A percentile compares a stretch with the other conserved stretches of the same genome.
These are phyloP conservation scores for Sonneratia alba DNA, from an alignment of 345 rosid genomes.

Conservation along the genomic window DNA sequence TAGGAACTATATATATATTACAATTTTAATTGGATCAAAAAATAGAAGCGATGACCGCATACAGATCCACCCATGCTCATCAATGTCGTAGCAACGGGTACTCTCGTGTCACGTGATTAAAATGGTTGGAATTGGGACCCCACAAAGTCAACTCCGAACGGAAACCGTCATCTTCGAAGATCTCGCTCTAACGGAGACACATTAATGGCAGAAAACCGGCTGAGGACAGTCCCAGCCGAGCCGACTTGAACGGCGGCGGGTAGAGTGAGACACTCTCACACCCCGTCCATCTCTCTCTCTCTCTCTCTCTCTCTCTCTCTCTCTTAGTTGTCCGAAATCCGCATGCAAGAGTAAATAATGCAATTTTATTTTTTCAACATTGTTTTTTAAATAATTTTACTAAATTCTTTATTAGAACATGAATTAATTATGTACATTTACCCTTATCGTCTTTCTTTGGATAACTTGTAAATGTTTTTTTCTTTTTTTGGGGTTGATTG, in stretches of 20 bases:
- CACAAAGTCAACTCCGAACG: slow-evolving; percentile 1
- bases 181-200: background rate
- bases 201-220: background rate
- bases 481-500: no score
- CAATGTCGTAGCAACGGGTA: background rate
- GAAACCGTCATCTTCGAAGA: background rate
- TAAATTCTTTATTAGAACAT: no score
- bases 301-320: background rate
- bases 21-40: no score
- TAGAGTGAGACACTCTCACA: background rate
- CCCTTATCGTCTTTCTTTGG: no score
- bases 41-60: no score
- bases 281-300: background rate
- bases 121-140: background rate
- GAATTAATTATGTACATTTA: no score
- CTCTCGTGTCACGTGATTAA: background rate
- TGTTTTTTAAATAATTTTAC: background rate
- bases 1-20: no score
- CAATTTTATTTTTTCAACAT: background rate
- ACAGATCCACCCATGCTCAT: background rate
- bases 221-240: background rate
- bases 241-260: background rate
- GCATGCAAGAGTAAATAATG: background rate
- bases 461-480: no score
- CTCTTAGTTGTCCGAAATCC: background rate